Conservation (phyloP, 768 basidiomycete species). For the Russula virescens region DNA sequence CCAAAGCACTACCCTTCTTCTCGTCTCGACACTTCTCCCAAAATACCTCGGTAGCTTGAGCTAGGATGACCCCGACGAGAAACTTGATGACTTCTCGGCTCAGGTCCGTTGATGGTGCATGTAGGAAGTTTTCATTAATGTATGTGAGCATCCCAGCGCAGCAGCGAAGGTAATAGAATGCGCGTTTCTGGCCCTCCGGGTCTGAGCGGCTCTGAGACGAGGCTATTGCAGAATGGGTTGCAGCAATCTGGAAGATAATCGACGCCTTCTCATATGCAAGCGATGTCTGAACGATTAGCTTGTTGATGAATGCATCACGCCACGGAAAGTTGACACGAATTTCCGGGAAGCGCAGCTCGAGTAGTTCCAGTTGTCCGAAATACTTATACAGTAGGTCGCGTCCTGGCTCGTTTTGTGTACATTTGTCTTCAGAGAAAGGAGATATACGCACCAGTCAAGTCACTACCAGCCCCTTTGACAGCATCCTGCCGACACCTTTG, state of each 20-base stretch:
- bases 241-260: constrained; percentile 92
- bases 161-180: constrained; percentile 86
- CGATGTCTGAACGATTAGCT: constrained; percentile 90
- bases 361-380: constrained; percentile 96
- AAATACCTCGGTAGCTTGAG: constrained; percentile 94
- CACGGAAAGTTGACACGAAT: constrained; percentile 95
- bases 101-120: constrained; percentile 94
- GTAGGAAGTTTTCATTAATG: constrained; percentile 99
- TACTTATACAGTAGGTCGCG: constrained; percentile 97
- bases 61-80: constrained; percentile 78
- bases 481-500: constrained; percentile 95
- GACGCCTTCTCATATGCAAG: constrained; percentile 98
- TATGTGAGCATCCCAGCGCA: constrained; percentile 97
- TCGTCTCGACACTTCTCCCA: constrained; percentile 92
- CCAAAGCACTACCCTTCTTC: constrained; percentile 75
- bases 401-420: constrained; percentile 38
- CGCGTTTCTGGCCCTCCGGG: constrained; percentile 39
- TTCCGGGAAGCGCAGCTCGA: constrained; percentile 95
- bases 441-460: constrained; percentile 68
- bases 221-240: constrained; percentile 90
- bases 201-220: constrained; percentile 69
- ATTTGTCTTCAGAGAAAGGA: constrained; percentile 2
- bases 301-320: constrained; percentile 95
- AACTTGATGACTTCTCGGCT: constrained; percentile 93
- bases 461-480: constrained; percentile 92